Base-by-base conservation (phyloP, 1,284 basidiomycete genomes). In the Cutaneotrichosporon cyanovorans region DNA sequence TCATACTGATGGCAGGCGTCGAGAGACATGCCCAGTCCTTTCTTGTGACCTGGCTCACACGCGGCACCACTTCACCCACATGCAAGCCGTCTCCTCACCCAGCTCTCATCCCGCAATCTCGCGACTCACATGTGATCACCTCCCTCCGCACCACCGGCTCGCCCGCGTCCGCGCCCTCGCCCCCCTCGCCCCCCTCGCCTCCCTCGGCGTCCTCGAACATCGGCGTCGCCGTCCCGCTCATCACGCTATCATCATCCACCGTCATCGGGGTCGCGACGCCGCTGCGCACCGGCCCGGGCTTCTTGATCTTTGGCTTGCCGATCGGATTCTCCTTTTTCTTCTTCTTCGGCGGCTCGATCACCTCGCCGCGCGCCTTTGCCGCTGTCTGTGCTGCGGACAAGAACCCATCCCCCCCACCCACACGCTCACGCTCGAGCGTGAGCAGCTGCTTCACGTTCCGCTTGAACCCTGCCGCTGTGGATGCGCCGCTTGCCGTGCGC, bases 361-460 rank as follows among this genome's bases (percentile, higher is more conserved):
- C 39, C 50, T 66, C 65, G 5, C 67, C 67, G 16, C 65, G 48
- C 21, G 59, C 58, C 40, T 60, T 60, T 32, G 60, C 60, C 2
- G 51, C 51, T 3, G 60, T 60, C 47, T 68, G 65, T 23, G 50
- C 49, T 2, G 67, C 64, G 0, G 57, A 55, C 16, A 65, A 39
- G 44, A 68, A 68, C 3, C 66, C 65, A 46, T 68, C 63, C 10
- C 65, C 67, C n/a, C 66, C 68, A 5, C 51, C 51, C 4, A 63
- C 46, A 6, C 68, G 48, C 43, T 72, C 69, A 14, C 69, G 54
- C 44, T 73, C 71, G 6, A 70, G 57, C 23, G 51, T 55, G 5
- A 72, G 56, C 34, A 73, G 65, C 57, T 73, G 71, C 55, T 72
- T 73, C 30, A 58, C 58, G 40, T 63, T 68, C 42, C 66, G 66